Percentiles rank a stretch among this genome's conserved stretches.
phyloP scores from a whole-genome alignment of 768 basidiomycete genomes.

The Trametes gibbosa region DNA sequence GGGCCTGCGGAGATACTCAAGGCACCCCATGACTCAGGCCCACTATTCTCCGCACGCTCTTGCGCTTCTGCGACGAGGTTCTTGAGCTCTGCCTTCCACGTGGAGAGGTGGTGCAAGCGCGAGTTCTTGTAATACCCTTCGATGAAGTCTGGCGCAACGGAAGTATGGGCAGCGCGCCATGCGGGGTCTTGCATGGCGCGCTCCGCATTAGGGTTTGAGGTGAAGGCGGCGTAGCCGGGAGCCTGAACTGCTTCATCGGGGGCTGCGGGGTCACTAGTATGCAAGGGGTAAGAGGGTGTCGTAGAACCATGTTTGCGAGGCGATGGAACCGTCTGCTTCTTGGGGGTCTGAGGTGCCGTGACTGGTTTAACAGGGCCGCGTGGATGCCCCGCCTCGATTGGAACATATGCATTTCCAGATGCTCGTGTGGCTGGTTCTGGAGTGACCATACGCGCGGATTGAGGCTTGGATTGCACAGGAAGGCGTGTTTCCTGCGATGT shows the following conservation, averaged over 20 bases:
- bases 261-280: conserved; percentile 42
- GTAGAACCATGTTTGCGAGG: conserved; percentile 3
- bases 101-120: conserved; percentile 87
- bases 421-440: neutral
- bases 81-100: conserved; percentile 90
- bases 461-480: neutral
- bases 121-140: conserved; percentile 71
- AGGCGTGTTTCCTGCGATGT: conserved; percentile 3
- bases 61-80: conserved; percentile 78
- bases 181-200: conserved; percentile 79
- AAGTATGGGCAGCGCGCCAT: conserved; percentile 88
- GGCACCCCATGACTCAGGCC: conserved; percentile 6
- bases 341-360: conserved; percentile 19
- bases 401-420: neutral
- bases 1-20: neutral
- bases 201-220: conserved; percentile 69
- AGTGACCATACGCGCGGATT: neutral
- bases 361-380: neutral
- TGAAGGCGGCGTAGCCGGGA: conserved; percentile 64
- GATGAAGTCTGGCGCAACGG: conserved; percentile 82
- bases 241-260: conserved; percentile 44
- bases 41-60: conserved; percentile 54
- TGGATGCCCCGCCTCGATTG: conserved; percentile 1
- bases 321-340: conserved; percentile 10
- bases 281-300: conserved; percentile 28